A percentile compares a stretch with the other conserved stretches of the same genome.
phyloP scores from a whole-genome alignment of 495 filamentous ascomycete genomes.

The Pyronema omphalodes region DNA sequence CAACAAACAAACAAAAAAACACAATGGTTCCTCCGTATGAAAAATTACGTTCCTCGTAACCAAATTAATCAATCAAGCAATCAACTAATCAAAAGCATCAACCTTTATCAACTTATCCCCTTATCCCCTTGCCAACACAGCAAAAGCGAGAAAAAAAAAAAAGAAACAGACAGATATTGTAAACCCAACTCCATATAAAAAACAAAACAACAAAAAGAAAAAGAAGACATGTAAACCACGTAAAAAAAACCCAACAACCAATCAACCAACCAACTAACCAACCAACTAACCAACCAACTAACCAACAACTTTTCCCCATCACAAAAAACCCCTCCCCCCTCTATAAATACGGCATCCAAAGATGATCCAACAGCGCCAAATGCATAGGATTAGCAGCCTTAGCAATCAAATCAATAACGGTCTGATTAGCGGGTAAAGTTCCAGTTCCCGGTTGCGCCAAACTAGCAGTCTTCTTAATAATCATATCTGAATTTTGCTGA shows the following conservation, averaged over 20 bases:
- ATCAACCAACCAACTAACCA: too few relatives aligned
- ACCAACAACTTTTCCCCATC: background rate
- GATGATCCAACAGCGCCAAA: slow-evolving; percentile 63
- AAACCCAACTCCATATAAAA: background rate
- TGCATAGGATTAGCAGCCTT: slow-evolving; percentile 73
- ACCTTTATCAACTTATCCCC: too few relatives aligned
- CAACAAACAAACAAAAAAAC: background rate
- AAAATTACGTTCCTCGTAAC: too few relatives aligned
- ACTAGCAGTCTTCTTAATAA: slow-evolving; percentile 73
- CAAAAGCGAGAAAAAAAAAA: too few relatives aligned
- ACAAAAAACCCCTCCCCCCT: background rate
- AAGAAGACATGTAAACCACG: background rate
- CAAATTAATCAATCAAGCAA: too few relatives aligned
- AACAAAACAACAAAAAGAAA: background rate
- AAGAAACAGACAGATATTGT: too few relatives aligned
- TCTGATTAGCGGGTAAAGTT: slow-evolving; percentile 84
- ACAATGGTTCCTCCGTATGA: background rate
- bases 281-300: too few relatives aligned
- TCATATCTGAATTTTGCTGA: slow-evolving; percentile 67
- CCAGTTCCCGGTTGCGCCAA: slow-evolving; percentile 44
- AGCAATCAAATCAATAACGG: slow-evolving; percentile 76
- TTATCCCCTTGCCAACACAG: too few relatives aligned
- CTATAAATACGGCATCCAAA: slow-evolving; percentile 96
- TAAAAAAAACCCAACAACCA: background rate
- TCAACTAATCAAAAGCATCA: too few relatives aligned